A percentile compares a stretch with the other conserved stretches of the same genome.
Evolutionary conservation across 768 basidiomycete species (phyloP).

Genomic region (Pleurotus pulmonarius): DNA sequence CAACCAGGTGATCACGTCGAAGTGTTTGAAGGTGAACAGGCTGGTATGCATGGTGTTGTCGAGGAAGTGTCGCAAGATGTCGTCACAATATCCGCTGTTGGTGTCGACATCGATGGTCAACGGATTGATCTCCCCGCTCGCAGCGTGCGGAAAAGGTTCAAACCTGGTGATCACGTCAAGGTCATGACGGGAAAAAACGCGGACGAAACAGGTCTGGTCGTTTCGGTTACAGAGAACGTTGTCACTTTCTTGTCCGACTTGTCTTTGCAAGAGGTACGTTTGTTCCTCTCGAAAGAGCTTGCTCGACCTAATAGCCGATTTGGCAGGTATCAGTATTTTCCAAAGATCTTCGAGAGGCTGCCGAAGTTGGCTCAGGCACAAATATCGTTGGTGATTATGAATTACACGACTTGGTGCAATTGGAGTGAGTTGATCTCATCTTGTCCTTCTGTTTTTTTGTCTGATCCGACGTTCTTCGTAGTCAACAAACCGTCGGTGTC

Average conservation of each 20-base stretch:
- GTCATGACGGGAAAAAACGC: conserved; percentile 94
- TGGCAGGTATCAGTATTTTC: conserved; percentile 91
- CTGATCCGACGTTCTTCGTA: conserved; percentile 26
- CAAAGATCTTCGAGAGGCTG: conserved; percentile 94
- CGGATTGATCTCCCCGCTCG: conserved; percentile 83
- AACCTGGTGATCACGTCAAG: conserved; percentile 97
- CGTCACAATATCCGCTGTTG: conserved; percentile 76
- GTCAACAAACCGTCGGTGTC: conserved; percentile 91
- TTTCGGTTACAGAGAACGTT: conserved; percentile 84
- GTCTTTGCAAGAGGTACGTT: conserved; percentile 85
- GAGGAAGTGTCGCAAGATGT: conserved; percentile 86
- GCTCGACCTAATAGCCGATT: conserved; percentile 7
- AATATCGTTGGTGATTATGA: conserved; percentile 93
- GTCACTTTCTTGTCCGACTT: conserved; percentile 98
- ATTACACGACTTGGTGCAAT: conserved; percentile 92
- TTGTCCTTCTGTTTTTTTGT: not conserved
- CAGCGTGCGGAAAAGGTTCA: conserved; percentile 92
- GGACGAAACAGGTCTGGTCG: conserved; percentile 94
- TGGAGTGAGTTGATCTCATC: conserved; percentile 65
- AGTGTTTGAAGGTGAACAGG: conserved; percentile 95
- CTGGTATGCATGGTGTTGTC: conserved; percentile 89
- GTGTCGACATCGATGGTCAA: conserved; percentile 82
- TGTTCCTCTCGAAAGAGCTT: not conserved
- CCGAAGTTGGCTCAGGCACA: conserved; percentile 91
- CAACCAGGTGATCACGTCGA: conserved; percentile 98